These are phyloP conservation scores for Takashimella koratensis DNA, from an alignment of 1,284 basidiomycete species.

Conservation along the genomic window DNA sequence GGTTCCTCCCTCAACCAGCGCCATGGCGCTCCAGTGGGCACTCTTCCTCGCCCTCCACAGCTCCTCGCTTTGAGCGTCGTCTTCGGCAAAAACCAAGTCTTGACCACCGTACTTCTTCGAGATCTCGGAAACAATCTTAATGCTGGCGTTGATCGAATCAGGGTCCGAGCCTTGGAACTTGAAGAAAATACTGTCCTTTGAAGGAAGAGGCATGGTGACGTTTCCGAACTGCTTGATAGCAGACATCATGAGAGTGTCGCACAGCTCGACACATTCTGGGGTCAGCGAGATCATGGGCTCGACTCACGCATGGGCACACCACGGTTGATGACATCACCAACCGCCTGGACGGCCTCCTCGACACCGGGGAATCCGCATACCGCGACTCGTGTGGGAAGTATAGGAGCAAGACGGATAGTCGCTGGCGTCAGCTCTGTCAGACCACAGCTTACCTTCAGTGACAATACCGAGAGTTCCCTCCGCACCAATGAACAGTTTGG, in stretches of 20 bases:
- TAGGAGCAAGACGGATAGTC: constrained; percentile 71
- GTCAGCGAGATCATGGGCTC: not conserved
- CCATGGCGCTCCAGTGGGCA: constrained; percentile 65
- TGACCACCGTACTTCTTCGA: constrained; percentile 63
- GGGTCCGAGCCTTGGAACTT: constrained; percentile 65
- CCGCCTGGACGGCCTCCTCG: constrained; percentile 61
- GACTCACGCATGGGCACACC: constrained; percentile 51
- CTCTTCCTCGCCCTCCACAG: constrained; percentile 83
- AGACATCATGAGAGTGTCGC: constrained; percentile 65
- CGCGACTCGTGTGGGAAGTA: constrained; percentile 62
- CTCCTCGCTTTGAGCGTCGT: constrained; percentile 63
- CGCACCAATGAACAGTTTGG: constrained; percentile 86
- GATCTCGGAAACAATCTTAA: constrained; percentile 44
- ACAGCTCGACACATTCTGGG: constrained; percentile 67
- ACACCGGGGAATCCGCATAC: constrained; percentile 52
- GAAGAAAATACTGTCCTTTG: constrained; percentile 72
- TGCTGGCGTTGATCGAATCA: constrained; percentile 14
- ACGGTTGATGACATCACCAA: constrained; percentile 55
- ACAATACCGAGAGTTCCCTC: constrained; percentile 90
- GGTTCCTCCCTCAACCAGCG: constrained; percentile 57
- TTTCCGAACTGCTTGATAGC: constrained; percentile 62
- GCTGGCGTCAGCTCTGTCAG: too few species aligned
- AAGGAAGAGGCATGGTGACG: constrained; percentile 57
- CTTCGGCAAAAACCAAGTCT: constrained; percentile 63
- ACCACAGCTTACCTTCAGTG: constrained; percentile 63